phyloP scores from a whole-genome alignment of 1,139 yeast species.

The Debaryomycetaceae sp. region DNA sequence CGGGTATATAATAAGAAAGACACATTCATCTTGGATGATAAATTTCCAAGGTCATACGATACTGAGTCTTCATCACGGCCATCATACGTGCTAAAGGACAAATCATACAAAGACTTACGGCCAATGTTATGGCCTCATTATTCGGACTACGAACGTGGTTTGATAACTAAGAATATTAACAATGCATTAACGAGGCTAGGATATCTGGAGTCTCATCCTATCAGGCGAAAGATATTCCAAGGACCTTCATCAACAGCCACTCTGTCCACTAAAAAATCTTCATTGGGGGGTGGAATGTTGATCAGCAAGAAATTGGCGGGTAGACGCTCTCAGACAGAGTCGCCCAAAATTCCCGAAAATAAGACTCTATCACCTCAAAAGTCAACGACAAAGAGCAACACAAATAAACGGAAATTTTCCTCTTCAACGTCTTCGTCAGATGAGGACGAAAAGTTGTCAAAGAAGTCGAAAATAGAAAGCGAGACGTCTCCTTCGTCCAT shows the following conservation, averaged over 20 bases:
- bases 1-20: constrained; percentile 33
- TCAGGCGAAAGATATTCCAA: constrained; percentile 33
- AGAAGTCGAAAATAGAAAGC: constrained; percentile 12
- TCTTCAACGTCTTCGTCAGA: constrained; percentile 6
- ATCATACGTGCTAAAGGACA: constrained; percentile 34
- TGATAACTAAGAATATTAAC: constrained; percentile 32
- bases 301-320: constrained; percentile 8
- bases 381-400: background rate
- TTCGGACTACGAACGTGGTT: constrained; percentile 28
- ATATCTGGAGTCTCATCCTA: constrained; percentile 43
- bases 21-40: constrained; percentile 30
- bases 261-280: constrained; percentile 7
- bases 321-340: constrained; percentile 18
- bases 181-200: constrained; percentile 43
- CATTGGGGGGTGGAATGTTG: constrained; percentile 23
- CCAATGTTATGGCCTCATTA: constrained; percentile 40
- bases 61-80: constrained; percentile 11
- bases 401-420: background rate
- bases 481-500: constrained; percentile 29
- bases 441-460: constrained; percentile 13
- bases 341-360: constrained; percentile 11
- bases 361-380: background rate
- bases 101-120: constrained; percentile 38
- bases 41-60: constrained; percentile 20
- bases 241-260: constrained; percentile 4